phyloP scores from a whole-genome alignment of 2,329 filamentous ascomycete species.

The Aspergillus ochraceoroseus region DNA sequence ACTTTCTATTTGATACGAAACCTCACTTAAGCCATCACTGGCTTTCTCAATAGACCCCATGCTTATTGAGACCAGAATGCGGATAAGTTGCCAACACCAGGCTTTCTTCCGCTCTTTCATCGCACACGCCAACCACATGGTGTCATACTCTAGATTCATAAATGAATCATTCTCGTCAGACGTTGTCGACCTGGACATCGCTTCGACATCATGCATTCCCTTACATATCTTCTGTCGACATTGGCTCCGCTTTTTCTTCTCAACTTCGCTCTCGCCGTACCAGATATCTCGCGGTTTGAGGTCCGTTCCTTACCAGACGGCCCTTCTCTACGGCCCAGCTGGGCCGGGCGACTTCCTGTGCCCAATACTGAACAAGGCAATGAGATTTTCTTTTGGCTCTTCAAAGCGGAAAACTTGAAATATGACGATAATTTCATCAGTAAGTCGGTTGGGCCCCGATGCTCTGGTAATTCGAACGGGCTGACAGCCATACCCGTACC shows the following conservation, averaged over 20 bases:
- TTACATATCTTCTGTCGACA: conserved; percentile 22
- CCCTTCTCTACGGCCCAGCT: conserved; percentile 29
- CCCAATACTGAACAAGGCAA: conserved; percentile 28
- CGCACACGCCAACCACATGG: conserved; percentile 1
- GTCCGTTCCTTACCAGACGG: conserved; percentile 30
- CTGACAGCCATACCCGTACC: no score
- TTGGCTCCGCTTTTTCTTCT: conserved; percentile 14
- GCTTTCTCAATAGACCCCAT: conserved; percentile 2
- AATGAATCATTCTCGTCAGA: no score
- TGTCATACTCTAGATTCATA: no score
- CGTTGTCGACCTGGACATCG: no score
- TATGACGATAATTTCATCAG: conserved; percentile 36
- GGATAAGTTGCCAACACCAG: conserved; percentile 6
- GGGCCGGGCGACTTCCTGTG: conserved; percentile 34
- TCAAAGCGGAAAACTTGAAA: conserved; percentile 28
- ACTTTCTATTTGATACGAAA: no score
- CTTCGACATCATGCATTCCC: conserved; percentile 19
- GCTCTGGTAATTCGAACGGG: no score
- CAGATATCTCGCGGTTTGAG: conserved; percentile 23
- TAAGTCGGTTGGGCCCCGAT: conserved; percentile 23
- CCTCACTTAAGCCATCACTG: background rate
- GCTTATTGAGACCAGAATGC: conserved; percentile 17
- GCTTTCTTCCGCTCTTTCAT: background rate
- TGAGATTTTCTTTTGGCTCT: conserved; percentile 38
- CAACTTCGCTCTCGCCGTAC: background rate